Conservation (phyloP, 371 early-diverging fungal genomes). For the Phascolomyces articulosus region DNA sequence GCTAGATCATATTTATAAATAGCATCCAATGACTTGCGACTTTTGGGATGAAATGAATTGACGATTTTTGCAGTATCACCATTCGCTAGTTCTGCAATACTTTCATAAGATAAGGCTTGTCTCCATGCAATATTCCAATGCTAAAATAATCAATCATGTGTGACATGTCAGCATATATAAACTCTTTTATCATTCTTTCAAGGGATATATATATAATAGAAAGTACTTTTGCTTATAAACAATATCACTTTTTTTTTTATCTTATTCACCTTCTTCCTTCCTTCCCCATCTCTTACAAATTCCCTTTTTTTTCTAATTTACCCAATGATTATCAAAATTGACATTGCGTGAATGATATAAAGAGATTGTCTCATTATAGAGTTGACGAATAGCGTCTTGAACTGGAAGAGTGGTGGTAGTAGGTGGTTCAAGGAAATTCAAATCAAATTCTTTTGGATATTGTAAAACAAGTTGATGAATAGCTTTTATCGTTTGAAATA, state of each 20-base stretch:
- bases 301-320: constrained; percentile 1
- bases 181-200: no score
- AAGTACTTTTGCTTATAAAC: background rate
- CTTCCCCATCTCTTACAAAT: background rate
- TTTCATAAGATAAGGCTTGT: constrained; percentile 39
- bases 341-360: constrained; percentile 23
- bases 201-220: no score
- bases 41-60: constrained; percentile 31
- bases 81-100: constrained; percentile 16
- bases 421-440: constrained; percentile 19
- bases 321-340: constrained; percentile 43
- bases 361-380: constrained; percentile 27
- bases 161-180: no score
- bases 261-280: background rate
- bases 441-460: constrained; percentile 33
- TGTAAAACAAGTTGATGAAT: constrained; percentile 26
- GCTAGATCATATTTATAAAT: constrained; percentile 37
- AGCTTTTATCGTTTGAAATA: constrained; percentile 25
- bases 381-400: constrained; percentile 21
- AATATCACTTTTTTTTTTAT: background rate
- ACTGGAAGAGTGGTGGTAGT: constrained; percentile 10
- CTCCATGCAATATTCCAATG: constrained; percentile 40
- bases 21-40: constrained; percentile 27
- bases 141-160: background rate
- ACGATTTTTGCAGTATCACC: constrained; percentile 21